Conservation (phyloP, 2,329 filamentous ascomycete genomes). For the Aureobasidium sp. region DNA sequence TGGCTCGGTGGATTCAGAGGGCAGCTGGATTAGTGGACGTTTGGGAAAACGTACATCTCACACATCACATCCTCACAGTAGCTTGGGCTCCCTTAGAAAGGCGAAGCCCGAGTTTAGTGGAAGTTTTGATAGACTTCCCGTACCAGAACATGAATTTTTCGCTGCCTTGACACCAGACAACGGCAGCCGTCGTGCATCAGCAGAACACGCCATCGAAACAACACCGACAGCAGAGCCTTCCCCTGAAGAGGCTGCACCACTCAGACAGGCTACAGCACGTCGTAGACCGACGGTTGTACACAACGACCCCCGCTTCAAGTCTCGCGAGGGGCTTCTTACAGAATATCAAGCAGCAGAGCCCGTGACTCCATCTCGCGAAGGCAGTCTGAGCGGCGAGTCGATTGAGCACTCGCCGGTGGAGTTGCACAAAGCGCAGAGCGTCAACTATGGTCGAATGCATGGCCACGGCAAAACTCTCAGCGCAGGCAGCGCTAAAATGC, state of each 20-base stretch:
- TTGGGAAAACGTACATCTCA: slow-evolving; percentile 41
- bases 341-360: slow-evolving; percentile 28
- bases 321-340: slow-evolving; percentile 51
- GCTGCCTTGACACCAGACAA: slow-evolving; percentile 34
- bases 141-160: slow-evolving; percentile 67
- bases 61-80: slow-evolving; percentile 38
- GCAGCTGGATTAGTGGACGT: slow-evolving; percentile 85
- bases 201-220: background rate
- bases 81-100: slow-evolving; percentile 36
- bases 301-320: slow-evolving; percentile 48
- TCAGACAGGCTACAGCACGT: slow-evolving; percentile 39
- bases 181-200: slow-evolving; percentile 10
- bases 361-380: background rate
- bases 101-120: slow-evolving; percentile 45
- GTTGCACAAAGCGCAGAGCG: slow-evolving; percentile 60
- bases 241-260: slow-evolving; percentile 1
- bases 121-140: slow-evolving; percentile 56
- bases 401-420: slow-evolving; percentile 18
- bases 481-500: slow-evolving; percentile 65
- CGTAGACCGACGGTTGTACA: slow-evolving; percentile 59
- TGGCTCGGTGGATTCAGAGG: slow-evolving; percentile 91
- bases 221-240: slow-evolving; percentile 12
- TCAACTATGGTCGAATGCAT: slow-evolving; percentile 46
- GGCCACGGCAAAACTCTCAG: slow-evolving; percentile 64
- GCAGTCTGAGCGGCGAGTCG: slow-evolving; percentile 11